These are phyloP conservation scores for Zygoascus meyerae DNA, from an alignment of 1,139 yeast genomes.

Conservation along the genomic window DNA sequence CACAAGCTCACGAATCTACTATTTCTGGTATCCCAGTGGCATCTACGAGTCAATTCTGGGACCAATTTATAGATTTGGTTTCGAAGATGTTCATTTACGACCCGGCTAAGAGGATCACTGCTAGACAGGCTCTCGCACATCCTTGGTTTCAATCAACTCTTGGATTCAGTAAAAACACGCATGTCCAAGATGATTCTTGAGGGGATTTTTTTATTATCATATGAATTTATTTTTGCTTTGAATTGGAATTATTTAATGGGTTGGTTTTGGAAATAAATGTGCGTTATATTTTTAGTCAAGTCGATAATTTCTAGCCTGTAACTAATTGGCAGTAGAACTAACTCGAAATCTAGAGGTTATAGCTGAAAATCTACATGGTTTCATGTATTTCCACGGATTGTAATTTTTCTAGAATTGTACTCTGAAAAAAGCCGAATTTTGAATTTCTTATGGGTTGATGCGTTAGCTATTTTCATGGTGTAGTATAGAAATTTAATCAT, in stretches of 20 bases:
- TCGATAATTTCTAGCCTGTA: no score
- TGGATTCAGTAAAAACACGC: constrained; percentile 7
- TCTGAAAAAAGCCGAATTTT: no score
- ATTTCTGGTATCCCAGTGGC: constrained; percentile 1
- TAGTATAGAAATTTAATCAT: no score
- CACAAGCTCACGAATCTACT: constrained; percentile 15
- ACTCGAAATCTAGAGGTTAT: no score
- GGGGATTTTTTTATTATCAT: constrained; percentile 12
- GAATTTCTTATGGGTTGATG: no score
- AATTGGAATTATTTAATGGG: constrained; percentile 3
- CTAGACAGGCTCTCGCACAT: constrained; percentile 69
- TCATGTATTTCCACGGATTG: no score
- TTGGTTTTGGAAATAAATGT: constrained; percentile 1
- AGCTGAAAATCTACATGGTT: no score
- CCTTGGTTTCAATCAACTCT: constrained; percentile 41
- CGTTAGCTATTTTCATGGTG: no score
- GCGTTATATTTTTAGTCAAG: neutral
- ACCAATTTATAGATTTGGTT: constrained; percentile 51
- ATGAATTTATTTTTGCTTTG: constrained; percentile 4
- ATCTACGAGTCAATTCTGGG: constrained; percentile 36
- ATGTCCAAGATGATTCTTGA: neutral
- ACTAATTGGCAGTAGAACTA: no score
- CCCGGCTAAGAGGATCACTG: constrained; percentile 68
- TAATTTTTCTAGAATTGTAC: no score
- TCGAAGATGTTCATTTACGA: constrained; percentile 70